These are phyloP conservation scores for Danielia oregonensis DNA, from an alignment of 805 yeast species.

Conservation along the genomic window DNA sequence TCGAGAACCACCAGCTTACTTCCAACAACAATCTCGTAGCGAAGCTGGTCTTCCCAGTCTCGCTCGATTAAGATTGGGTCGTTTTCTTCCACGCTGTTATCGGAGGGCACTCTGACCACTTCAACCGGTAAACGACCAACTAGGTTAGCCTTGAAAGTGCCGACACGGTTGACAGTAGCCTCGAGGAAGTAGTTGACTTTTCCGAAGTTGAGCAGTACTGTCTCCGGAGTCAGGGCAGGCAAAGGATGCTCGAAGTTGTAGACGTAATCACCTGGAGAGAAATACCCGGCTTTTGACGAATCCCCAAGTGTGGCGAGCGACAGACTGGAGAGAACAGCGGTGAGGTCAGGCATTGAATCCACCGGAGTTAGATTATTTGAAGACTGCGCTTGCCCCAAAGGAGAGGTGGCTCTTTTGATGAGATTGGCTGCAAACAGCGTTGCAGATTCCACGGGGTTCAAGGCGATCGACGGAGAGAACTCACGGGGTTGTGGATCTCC, in stretches of 20 bases:
- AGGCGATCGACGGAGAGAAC: constrained; percentile 7
- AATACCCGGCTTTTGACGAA: constrained; percentile 27
- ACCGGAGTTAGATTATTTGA: constrained; percentile 18
- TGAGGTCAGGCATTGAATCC: constrained; percentile 22
- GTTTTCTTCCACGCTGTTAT: constrained; percentile 75
- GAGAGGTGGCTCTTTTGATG: constrained; percentile 27
- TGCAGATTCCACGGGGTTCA: constrained; percentile 13
- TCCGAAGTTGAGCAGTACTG: constrained; percentile 78
- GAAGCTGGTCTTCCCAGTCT: constrained; percentile 91
- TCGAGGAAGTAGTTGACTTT: constrained; percentile 66
- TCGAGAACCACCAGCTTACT: constrained; percentile 85
- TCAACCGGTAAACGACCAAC: constrained; percentile 59
- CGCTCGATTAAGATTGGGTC: constrained; percentile 90
- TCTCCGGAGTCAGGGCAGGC: constrained; percentile 78
- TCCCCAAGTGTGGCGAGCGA: constrained; percentile 6
- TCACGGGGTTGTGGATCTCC: constrained; percentile 10
- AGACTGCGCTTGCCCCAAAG: constrained; percentile 12
- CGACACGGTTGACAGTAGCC: constrained; percentile 68
- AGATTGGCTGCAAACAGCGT: constrained; percentile 20
- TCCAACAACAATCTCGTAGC: constrained; percentile 87
- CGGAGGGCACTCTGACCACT: constrained; percentile 73
- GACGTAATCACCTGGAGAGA: constrained; percentile 85
- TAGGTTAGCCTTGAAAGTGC: constrained; percentile 81
- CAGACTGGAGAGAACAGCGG: constrained; percentile 19
- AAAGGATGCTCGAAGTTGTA: constrained; percentile 90